A percentile compares a stretch with the other conserved stretches of the same genome.
phyloP scores from a whole-genome alignment of 2,329 filamentous ascomycete genomes.

The Pseudocercospora musae region DNA sequence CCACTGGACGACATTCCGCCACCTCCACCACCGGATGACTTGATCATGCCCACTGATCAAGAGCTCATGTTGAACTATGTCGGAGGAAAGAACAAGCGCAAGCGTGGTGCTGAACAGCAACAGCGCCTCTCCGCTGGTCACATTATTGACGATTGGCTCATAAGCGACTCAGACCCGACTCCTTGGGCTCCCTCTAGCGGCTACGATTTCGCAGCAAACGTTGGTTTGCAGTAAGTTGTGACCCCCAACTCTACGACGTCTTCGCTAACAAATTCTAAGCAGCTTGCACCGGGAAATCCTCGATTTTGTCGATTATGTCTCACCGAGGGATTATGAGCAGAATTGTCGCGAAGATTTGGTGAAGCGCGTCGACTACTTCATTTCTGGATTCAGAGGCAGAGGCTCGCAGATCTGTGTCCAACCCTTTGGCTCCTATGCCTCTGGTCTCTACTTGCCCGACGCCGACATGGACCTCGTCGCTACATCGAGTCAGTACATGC shows the following conservation, averaged over 20 bases:
- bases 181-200: slow-evolving; percentile 65
- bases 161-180: slow-evolving; percentile 41
- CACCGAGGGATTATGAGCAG: slow-evolving; percentile 73
- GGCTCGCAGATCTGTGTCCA: slow-evolving; percentile 55
- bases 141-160: slow-evolving; percentile 45
- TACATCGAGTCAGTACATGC: slow-evolving; percentile 60
- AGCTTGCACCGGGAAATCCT: slow-evolving; percentile 83
- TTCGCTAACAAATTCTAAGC: slow-evolving; percentile 37
- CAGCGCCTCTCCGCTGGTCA: slow-evolving; percentile 37
- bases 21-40: slow-evolving; percentile 14
- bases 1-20: slow-evolving; percentile 8
- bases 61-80: slow-evolving; percentile 20
- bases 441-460: slow-evolving; percentile 67
- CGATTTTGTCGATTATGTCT: slow-evolving; percentile 83
- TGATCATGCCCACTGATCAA: slow-evolving; percentile 26
- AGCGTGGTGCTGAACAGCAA: slow-evolving; percentile 42
- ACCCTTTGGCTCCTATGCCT: slow-evolving; percentile 93
- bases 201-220: slow-evolving; percentile 18
- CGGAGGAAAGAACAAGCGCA: slow-evolving; percentile 58
- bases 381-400: slow-evolving; percentile 44
- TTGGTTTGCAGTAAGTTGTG: slow-evolving; percentile 27
- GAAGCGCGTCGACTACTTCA: slow-evolving; percentile 59
- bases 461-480: slow-evolving; percentile 94
- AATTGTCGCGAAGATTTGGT: slow-evolving; percentile 70
- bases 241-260: not conserved